These are phyloP conservation scores for Scleroderma citrinum DNA, from an alignment of 768 basidiomycete species.

Conservation along the genomic window DNA sequence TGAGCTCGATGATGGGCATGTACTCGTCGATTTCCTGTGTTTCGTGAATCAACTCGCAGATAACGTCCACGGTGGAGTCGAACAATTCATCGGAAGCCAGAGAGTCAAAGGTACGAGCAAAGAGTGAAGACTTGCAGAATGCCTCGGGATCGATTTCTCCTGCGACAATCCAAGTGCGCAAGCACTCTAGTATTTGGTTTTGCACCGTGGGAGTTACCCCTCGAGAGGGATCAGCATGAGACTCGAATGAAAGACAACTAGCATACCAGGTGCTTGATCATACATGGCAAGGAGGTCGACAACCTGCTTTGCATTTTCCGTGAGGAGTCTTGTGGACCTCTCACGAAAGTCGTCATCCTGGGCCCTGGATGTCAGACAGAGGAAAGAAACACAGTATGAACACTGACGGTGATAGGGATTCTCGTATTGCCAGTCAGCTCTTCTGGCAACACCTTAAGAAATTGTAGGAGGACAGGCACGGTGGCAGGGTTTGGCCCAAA, in stretches of 20 bases:
- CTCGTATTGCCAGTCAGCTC: conserved; percentile 78
- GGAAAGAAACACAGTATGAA: background rate
- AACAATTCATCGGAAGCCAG: conserved; percentile 83
- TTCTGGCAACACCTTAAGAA: conserved; percentile 87
- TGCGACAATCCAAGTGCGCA: conserved; percentile 82
- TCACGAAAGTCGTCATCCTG: conserved; percentile 75
- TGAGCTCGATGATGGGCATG: conserved; percentile 79
- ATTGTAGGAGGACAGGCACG: conserved; percentile 82
- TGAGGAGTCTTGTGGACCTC: conserved; percentile 54
- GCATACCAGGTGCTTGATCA: conserved; percentile 77
- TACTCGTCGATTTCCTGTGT: conserved; percentile 97
- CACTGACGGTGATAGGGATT: conserved; percentile 82
- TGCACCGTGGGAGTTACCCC: conserved; percentile 81
- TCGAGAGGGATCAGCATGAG: conserved; percentile 26
- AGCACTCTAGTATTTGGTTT: conserved; percentile 73
- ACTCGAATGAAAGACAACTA: background rate
- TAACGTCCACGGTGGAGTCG: conserved; percentile 84
- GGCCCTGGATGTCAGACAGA: conserved; percentile 7
- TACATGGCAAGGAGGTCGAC: conserved; percentile 82
- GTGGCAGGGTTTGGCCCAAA: conserved; percentile 83
- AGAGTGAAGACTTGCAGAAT: conserved; percentile 73
- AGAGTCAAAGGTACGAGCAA: conserved; percentile 79
- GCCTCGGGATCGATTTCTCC: conserved; percentile 69
- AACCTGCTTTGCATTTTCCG: conserved; percentile 64
- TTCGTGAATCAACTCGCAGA: conserved; percentile 95